These are phyloP conservation scores for Calycina marina DNA, from an alignment of 2,329 filamentous ascomycete genomes.

Conservation along the genomic window DNA sequence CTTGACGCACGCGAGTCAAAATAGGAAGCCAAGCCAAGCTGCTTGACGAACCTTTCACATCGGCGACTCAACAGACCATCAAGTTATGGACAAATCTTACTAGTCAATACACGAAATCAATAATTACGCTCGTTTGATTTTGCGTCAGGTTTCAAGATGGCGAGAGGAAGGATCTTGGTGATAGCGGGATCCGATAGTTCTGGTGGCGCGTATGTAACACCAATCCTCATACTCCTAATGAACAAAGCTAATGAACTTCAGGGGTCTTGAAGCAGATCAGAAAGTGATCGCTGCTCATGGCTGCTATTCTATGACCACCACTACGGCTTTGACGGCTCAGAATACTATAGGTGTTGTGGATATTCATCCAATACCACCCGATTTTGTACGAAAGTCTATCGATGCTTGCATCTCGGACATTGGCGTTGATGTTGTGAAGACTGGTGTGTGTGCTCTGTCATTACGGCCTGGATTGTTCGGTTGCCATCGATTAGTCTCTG, in stretches of 20 bases:
- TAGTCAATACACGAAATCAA: too few species aligned
- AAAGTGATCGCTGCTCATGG: constrained; percentile 86
- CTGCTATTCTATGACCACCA: constrained; percentile 92
- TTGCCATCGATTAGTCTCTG: constrained; percentile 5
- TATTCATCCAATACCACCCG: constrained; percentile 64
- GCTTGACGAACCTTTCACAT: too few species aligned
- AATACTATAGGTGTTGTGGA: constrained; percentile 76
- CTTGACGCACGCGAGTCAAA: too few species aligned
- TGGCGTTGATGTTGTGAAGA: constrained; percentile 80
- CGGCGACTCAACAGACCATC: too few species aligned
- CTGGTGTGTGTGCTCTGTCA: constrained; percentile 60
- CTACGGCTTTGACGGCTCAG: constrained; percentile 88
- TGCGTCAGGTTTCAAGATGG: constrained; percentile 14
- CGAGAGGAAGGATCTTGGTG: constrained; percentile 41
- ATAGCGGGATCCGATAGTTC: constrained; percentile 65
- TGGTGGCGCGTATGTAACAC: constrained; percentile 44
- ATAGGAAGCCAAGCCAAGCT: too few species aligned
- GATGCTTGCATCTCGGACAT: constrained; percentile 74
- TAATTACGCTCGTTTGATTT: too few species aligned
- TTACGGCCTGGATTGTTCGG: not conserved
- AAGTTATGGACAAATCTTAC: too few species aligned
- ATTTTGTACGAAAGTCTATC: constrained; percentile 74
- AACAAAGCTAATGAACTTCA: constrained; percentile 25
- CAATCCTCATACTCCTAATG: constrained; percentile 6
- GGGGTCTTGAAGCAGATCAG: constrained; percentile 89